phyloP scores from a whole-genome alignment of 352 stramenopile genomes.

The Pythium pyrilobum region DNA sequence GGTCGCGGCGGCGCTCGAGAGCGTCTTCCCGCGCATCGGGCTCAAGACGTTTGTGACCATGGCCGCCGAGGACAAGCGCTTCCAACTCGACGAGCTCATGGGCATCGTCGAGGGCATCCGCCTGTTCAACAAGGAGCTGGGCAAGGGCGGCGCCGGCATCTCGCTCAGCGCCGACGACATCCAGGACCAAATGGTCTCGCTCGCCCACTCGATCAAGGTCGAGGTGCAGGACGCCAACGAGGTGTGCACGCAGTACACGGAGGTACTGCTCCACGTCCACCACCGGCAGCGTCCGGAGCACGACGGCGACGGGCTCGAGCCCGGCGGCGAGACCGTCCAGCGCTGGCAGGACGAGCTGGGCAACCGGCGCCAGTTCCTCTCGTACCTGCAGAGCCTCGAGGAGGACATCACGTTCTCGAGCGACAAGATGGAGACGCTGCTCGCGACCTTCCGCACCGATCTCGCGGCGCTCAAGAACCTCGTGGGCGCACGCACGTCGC shows the following conservation, averaged over 20 bases:
- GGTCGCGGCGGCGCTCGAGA: constrained; percentile 89
- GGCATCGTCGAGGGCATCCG: constrained; percentile 92
- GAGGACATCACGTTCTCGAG: constrained; percentile 86
- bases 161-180: constrained; percentile 51
- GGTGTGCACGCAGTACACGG: constrained; percentile 74
- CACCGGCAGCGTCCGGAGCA: constrained; percentile 36
- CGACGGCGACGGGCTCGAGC: constrained; percentile 16
- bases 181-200: constrained; percentile 39
- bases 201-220: constrained; percentile 44
- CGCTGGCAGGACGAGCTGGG: constrained; percentile 90
- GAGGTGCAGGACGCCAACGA: constrained; percentile 67
- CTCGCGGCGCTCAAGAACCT: constrained; percentile 69
- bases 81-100: constrained; percentile 88
- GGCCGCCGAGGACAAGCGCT: constrained; percentile 83
- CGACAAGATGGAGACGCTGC: constrained; percentile 73
- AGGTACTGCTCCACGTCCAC: constrained; percentile 72
- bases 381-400: constrained; percentile 88
- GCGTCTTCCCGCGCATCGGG: constrained; percentile 92
- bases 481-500: constrained; percentile 79
- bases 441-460: constrained; percentile 65
- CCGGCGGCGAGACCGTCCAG: constrained; percentile 32
- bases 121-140: constrained; percentile 90
- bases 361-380: constrained; percentile 90
- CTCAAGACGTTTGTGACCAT: constrained; percentile 93
- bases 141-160: constrained; percentile 85